These are phyloP conservation scores for Wickerhamomyces silvicola DNA, from an alignment of 805 yeast genomes.

Conservation along the genomic window DNA sequence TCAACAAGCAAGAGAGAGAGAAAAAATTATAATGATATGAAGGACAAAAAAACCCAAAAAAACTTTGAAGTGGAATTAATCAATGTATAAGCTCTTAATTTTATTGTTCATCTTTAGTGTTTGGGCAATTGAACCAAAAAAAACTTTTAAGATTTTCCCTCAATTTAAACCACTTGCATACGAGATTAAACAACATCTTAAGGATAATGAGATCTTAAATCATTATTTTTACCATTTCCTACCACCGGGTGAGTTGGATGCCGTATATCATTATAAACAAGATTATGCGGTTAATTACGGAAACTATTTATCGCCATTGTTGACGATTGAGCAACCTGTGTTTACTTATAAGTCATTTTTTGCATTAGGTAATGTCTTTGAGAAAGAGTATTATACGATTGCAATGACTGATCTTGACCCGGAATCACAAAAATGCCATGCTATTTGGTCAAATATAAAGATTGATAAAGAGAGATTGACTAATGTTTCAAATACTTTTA, in stretches of 20 bases:
- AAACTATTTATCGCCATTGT: conserved; percentile 14
- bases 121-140: conserved; percentile 1
- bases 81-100: too few species aligned
- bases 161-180: neutral
- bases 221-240: conserved; percentile 11
- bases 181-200: neutral
- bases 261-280: conserved; percentile 7
- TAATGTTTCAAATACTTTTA: conserved; percentile 3
- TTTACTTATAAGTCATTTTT: conserved; percentile 12
- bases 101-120: too few species aligned
- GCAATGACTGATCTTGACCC: conserved; percentile 13
- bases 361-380: conserved; percentile 4
- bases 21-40: too few species aligned
- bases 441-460: conserved; percentile 15
- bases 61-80: too few species aligned
- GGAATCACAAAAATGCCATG: conserved; percentile 8
- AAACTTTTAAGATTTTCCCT: conserved; percentile 3
- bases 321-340: conserved; percentile 10
- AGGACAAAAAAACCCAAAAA: too few species aligned
- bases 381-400: conserved; percentile 7
- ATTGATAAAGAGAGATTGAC: conserved; percentile 3
- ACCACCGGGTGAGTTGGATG: conserved; percentile 13
- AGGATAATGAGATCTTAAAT: conserved; percentile 2
- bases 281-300: conserved; percentile 11
- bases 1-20: too few species aligned